phyloP scores from a whole-genome alignment of 2,329 filamentous ascomycete genomes.

The Purpureocillium takamizusanense region DNA sequence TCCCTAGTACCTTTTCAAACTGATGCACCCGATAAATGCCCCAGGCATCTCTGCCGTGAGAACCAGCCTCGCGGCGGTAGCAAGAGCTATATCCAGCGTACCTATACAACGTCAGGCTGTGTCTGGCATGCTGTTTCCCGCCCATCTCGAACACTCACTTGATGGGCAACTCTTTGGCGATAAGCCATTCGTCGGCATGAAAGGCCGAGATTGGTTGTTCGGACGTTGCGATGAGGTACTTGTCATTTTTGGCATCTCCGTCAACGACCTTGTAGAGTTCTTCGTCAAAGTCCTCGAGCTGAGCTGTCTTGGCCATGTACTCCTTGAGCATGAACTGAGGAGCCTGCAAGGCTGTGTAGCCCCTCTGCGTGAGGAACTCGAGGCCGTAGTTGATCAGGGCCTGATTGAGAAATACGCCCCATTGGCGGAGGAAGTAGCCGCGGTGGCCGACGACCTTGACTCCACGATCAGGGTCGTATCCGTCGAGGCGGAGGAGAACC shows the following conservation, averaged over 20 bases:
- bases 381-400: slow-evolving; percentile 93
- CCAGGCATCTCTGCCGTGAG: slow-evolving; percentile 83
- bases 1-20: slow-evolving; percentile 95
- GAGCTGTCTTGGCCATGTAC: slow-evolving; percentile 96
- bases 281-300: slow-evolving; percentile 95
- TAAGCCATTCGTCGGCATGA: slow-evolving; percentile 90
- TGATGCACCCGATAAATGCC: slow-evolving; percentile 97
- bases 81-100: slow-evolving; percentile 90
- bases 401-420: slow-evolving; percentile 85
- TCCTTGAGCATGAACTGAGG: slow-evolving; percentile 93
- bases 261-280: slow-evolving; percentile 95
- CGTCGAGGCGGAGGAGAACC: slow-evolving; percentile 77
- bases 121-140: too few relatives aligned
- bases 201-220: slow-evolving; percentile 93
- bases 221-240: slow-evolving; percentile 70
- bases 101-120: slow-evolving; percentile 53
- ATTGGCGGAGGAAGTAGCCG: slow-evolving; percentile 84
- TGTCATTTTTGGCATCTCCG: slow-evolving; percentile 80
- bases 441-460: slow-evolving; percentile 92
- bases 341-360: slow-evolving; percentile 75
- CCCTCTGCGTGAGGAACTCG: slow-evolving; percentile 74
- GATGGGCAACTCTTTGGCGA: slow-evolving; percentile 76
- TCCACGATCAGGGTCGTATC: slow-evolving; percentile 86
- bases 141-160: slow-evolving; percentile 43
- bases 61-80: slow-evolving; percentile 91